Percentiles rank a stretch among this genome's conserved stretches.
Conservation (phyloP, 305 asterid species). For the Vinca major region DNA sequence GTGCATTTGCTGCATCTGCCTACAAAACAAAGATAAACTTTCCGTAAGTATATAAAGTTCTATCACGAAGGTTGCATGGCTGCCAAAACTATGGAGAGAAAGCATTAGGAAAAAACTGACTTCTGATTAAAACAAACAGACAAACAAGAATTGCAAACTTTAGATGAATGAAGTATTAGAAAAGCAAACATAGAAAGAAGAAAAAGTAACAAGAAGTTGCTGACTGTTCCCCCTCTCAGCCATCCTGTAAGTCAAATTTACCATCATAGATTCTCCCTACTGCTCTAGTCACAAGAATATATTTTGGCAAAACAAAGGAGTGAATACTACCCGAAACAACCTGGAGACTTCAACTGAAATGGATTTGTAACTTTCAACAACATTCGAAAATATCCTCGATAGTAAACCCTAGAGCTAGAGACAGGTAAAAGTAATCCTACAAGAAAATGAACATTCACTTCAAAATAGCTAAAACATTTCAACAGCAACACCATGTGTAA, state of each 20-base stretch:
- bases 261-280: neutral
- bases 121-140: neutral
- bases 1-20: slow-evolving; percentile 71
- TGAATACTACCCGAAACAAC: no score
- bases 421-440: neutral
- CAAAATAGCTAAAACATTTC: neutral
- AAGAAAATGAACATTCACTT: neutral
- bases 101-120: neutral
- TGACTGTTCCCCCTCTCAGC: neutral
- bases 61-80: neutral
- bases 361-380: neutral
- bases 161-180: neutral
- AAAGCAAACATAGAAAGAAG: neutral
- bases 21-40: slow-evolving; percentile 16
- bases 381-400: neutral
- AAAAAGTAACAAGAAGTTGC: neutral
- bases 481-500: neutral
- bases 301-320: no score
- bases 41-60: neutral
- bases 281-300: neutral
- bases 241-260: neutral
- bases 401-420: neutral
- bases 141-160: neutral
- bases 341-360: neutral
- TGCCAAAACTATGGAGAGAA: neutral